phyloP scores from a whole-genome alignment of 331 rosid genomes.

The Malus hybrid region DNA sequence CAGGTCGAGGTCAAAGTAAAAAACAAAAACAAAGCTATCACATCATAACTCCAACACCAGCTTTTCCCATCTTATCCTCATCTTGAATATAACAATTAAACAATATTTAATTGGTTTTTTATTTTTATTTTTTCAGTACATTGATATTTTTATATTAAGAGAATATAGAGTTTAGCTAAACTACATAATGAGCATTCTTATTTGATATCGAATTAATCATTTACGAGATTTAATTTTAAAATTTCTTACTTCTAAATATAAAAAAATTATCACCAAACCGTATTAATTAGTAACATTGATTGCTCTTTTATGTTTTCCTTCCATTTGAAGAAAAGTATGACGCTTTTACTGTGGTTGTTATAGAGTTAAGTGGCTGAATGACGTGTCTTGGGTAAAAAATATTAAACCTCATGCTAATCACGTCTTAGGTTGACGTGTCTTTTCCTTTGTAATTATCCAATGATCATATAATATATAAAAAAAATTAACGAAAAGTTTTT shows the following conservation, averaged over 20 bases:
- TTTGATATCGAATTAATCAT: too few relatives aligned
- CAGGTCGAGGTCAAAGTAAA: too few relatives aligned
- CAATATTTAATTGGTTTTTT: too few relatives aligned
- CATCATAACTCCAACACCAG: too few relatives aligned
- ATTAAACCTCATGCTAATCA: not conserved
- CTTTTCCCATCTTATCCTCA: too few relatives aligned
- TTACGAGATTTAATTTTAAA: rapidly evolving
- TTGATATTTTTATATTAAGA: too few relatives aligned
- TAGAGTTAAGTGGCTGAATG: not conserved
- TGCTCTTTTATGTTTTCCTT: not conserved
- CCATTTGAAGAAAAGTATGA: not conserved
- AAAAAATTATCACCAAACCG: rapidly evolving
- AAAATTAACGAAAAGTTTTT: not conserved
- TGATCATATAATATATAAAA: too few relatives aligned
- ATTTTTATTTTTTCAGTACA: too few relatives aligned
- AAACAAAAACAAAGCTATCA: not conserved
- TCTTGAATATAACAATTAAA: not conserved
- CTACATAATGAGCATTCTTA: rapidly evolving
- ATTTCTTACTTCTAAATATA: too few relatives aligned
- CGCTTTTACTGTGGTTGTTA: not conserved
- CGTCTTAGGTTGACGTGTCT: not conserved
- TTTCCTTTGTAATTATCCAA: not conserved
- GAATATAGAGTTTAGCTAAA: too few relatives aligned
- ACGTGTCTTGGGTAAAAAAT: not conserved
- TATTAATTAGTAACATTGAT: rapidly evolving